phyloP scores from a whole-genome alignment of 1,139 yeast species.

The Yamadazyma songkhlaensis region DNA sequence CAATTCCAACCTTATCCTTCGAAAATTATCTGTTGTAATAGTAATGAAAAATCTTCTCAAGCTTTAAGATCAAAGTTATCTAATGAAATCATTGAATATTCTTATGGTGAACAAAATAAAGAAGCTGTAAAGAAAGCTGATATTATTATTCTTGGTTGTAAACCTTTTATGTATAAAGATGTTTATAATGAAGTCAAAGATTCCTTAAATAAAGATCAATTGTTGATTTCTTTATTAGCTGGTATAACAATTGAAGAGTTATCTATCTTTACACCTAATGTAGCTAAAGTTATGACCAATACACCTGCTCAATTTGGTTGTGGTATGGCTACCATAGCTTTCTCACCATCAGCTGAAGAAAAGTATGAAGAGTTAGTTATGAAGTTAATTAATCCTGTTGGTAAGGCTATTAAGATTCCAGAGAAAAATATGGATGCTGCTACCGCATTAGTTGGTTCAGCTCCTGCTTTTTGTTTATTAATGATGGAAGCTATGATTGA shows the following conservation, averaged over 20 bases:
- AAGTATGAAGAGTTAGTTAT: slow-evolving; percentile 53
- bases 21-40: slow-evolving; percentile 74
- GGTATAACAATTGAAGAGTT: slow-evolving; percentile 85
- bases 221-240: slow-evolving; percentile 82
- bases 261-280: slow-evolving; percentile 47
- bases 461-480: slow-evolving; percentile 90
- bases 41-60: slow-evolving; percentile 48
- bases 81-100: slow-evolving; percentile 50
- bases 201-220: slow-evolving; percentile 49
- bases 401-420: slow-evolving; percentile 70
- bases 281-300: slow-evolving; percentile 96
- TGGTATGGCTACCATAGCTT: slow-evolving; percentile 89
- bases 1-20: slow-evolving; percentile 59
- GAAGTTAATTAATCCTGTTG: slow-evolving; percentile 62
- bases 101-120: slow-evolving; percentile 51
- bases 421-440: slow-evolving; percentile 96
- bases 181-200: slow-evolving; percentile 48
- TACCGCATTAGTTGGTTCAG: slow-evolving; percentile 92
- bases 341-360: slow-evolving; percentile 48
- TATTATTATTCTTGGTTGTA: slow-evolving; percentile 77
- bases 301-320: slow-evolving; percentile 92
- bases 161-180: slow-evolving; percentile 73
- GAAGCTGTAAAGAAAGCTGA: slow-evolving; percentile 63
- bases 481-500: slow-evolving; percentile 92
- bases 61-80: slow-evolving; percentile 41